Base-by-base conservation (phyloP, 192 early-diverging fungal species). In the Pilaira anomala region DNA sequence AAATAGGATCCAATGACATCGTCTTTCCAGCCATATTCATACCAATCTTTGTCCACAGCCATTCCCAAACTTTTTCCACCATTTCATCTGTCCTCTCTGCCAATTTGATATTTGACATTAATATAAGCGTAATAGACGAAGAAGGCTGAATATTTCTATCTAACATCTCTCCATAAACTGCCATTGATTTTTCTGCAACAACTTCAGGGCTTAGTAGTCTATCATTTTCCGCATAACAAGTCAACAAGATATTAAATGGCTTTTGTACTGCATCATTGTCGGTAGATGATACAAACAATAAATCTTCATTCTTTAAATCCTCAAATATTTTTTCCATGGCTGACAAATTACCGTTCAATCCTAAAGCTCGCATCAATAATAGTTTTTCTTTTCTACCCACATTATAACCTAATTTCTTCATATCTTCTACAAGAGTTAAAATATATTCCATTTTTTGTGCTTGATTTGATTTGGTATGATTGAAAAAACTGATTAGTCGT, bases 131-230 rank as follows among this genome's bases (percentile, higher is more conserved):
- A 2, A 71, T 69, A 16, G 76, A 65, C 19, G 69, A 58, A 57
- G 88, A 78, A 8, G 91, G 88, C 51, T 73, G 52, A 28, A 90
- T 48, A 2, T 85, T 81, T 26, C 73, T 75, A 40, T 80, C 73
- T 5, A 64, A 33, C 73, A 95, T 83, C 45, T 80, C 60, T 13
- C 86, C 78, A 62, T 84, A 89, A 14, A 89, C 83, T 28, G 69
- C 71, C 57, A 83, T 78, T 0, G 90, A 88, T 64, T 88, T 83
- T 1, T 75, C 71, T n/a, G 80, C 65, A 26, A 66, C 42, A 2
- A n/a, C 58, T 7, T 14, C 5, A 8, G 51, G 62, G 12, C 62
- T 59, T 7, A 66, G 13, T 0, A 36, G 46, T 9, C 33, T 29
- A 29, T 33, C 11, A 2, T 11, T 24, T 16, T 56, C 58, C 11